Evolutionary conservation across 805 yeast species (phyloP).

Genomic region (Myxozyma neglecta): DNA sequence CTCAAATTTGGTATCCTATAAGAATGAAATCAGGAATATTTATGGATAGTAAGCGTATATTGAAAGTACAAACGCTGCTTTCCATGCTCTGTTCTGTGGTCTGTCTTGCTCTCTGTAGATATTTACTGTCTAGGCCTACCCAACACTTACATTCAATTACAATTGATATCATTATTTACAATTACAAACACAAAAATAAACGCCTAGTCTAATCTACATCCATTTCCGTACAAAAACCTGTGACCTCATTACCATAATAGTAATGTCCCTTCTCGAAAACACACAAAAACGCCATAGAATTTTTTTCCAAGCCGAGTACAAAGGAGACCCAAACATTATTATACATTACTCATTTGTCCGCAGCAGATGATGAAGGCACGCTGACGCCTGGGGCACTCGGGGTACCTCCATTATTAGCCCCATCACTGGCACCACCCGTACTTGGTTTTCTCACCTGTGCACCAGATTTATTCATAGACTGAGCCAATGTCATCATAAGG

Average conservation of each 20-base stretch:
- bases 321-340: neutral
- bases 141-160: too few species aligned
- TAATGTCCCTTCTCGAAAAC: too few species aligned
- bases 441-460: neutral
- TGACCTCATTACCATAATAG: too few species aligned
- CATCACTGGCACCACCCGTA: neutral
- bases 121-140: too few species aligned
- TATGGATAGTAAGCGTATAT: too few species aligned
- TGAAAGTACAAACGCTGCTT: too few species aligned
- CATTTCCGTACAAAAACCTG: neutral
- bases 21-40: too few species aligned
- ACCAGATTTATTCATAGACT: conserved; percentile 14
- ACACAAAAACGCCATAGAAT: too few species aligned
- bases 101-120: too few species aligned
- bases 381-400: conserved; percentile 2
- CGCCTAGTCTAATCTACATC: neutral
- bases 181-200: neutral
- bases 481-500: conserved; percentile 29
- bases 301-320: neutral
- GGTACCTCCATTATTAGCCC: neutral
- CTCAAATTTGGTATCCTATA: too few species aligned
- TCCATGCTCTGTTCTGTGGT: too few species aligned
- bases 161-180: neutral
- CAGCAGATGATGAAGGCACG: conserved; percentile 1
- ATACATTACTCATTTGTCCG: neutral